Evolutionary conservation across 305 asterid species (phyloP), one percentile per base, ranked within the genome.

Genomic region (Rubia occidens): DNA sequence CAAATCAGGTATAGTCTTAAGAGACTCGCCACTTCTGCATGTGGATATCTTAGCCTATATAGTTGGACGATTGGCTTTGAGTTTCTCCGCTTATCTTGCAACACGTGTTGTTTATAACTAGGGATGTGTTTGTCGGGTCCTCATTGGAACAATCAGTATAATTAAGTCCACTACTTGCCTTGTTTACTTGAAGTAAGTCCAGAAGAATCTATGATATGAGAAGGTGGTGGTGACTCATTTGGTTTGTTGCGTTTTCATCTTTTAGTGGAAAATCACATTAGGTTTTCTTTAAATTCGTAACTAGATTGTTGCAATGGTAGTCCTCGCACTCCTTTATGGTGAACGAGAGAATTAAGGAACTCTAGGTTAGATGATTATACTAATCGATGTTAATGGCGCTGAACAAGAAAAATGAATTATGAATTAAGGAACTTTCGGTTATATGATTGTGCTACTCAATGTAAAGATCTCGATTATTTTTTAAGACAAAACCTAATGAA

Each of bases 1-100:
- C 82, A 64, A 71, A 77, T 80, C 97, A 89, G 97, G 99, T 90
- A 80, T 74, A 68, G 40, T 37, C 40, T 20, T 4, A 13, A 20
- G 64, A 37, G 56, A 32, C 10, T 71, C 3, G 11, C 56, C n/a
- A 2, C 21, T 66, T 9, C 66, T 26, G 47, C 24, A 11, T 3
- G 37, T 20, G 37, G 37, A 44, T 49, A 49, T 15, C 17, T 4
- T 29, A 51, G 0, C 39, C 18, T 64, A 10, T 42, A n/a, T 64
- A n/a, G 21, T 40, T 64, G 20, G 32, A 6, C 2, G 0, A 62
- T 21, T 37, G 4, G 29, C 5, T 62, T 8, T 2, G 4, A 26
- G 21, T 62, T 8, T 2, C 45, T 37, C 67, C 43, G 13, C 6
- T 7, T 17, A 60, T 5, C 10, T 60, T 60, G 15, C 18, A 11